Percentiles rank a stretch among this genome's conserved stretches.
These are phyloP conservation scores for Pulveroboletus sp. DNA, from an alignment of 768 basidiomycete species.

Conservation along the genomic window DNA sequence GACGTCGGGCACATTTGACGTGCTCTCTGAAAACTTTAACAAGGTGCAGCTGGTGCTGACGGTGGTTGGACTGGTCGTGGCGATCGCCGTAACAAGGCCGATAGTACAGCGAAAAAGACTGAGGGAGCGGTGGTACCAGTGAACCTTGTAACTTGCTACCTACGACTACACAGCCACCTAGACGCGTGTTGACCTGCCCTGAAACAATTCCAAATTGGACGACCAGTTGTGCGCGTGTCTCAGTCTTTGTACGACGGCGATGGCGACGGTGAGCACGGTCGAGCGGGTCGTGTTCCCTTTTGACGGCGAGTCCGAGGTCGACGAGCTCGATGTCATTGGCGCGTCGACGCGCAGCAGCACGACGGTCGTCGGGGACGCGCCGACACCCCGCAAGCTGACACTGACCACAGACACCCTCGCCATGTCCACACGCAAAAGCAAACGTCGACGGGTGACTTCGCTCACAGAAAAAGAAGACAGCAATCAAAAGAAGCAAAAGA, in stretches of 20 bases:
- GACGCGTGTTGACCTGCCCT: conserved; percentile 29
- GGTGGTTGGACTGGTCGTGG: conserved; percentile 63
- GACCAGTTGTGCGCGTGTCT: background rate
- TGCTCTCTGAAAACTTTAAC: conserved; percentile 90
- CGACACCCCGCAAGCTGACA: conserved; percentile 4
- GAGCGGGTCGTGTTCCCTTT: conserved; percentile 11
- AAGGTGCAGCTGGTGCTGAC: conserved; percentile 88
- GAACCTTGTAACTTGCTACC: background rate
- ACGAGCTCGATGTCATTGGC: conserved; percentile 30
- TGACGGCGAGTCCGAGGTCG: conserved; percentile 14
- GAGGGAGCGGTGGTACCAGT: conserved; percentile 67
- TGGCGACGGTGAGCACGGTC: background rate
- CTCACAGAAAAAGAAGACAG: background rate
- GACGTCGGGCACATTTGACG: conserved; percentile 90
- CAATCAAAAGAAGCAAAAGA: conserved; percentile 29
- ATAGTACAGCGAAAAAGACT: conserved; percentile 72
- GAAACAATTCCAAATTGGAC: background rate
- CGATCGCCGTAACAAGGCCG: conserved; percentile 79
- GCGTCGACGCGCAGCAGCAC: conserved; percentile 26
- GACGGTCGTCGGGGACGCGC: conserved; percentile 27
- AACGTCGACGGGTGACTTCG: conserved; percentile 17
- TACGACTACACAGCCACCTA: conserved; percentile 17
- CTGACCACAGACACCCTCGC: conserved; percentile 3
- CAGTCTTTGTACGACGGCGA: background rate
- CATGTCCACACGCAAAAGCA: conserved; percentile 13